These are phyloP conservation scores for Aureobasidium sp. DNA, from an alignment of 2,329 filamentous ascomycete genomes.

Conservation along the genomic window DNA sequence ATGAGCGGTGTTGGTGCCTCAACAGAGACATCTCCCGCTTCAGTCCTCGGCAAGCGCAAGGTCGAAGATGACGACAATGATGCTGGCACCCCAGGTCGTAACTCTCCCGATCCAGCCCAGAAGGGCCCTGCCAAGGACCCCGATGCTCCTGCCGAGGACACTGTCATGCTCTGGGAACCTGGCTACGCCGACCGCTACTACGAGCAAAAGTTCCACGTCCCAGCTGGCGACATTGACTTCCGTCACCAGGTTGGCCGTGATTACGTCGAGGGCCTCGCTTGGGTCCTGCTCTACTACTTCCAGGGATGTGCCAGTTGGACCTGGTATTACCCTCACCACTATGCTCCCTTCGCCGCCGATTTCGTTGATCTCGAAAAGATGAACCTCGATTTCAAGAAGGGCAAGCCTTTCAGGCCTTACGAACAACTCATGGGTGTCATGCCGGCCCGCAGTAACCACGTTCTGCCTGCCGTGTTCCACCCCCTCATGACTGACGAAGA, in stretches of 20 bases:
- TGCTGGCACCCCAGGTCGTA: conserved; percentile 50
- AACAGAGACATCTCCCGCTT: conserved; percentile 32
- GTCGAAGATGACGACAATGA: conserved; percentile 53
- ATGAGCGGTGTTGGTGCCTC: conserved; percentile 16
- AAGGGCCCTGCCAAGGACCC: conserved; percentile 32
- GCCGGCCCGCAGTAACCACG: conserved; percentile 85
- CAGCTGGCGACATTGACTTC: conserved; percentile 74
- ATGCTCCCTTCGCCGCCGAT: conserved; percentile 93
- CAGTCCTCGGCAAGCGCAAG: conserved; percentile 68
- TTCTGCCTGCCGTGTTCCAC: conserved; percentile 82
- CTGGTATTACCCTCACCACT: conserved; percentile 98
- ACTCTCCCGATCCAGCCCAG: conserved; percentile 43
- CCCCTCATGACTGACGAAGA: conserved; percentile 80
- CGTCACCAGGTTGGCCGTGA: conserved; percentile 79
- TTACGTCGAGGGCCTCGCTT: conserved; percentile 92
- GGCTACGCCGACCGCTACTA: conserved; percentile 96
- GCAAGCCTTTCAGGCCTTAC: conserved; percentile 80
- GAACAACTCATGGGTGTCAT: conserved; percentile 98
- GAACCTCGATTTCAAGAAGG: conserved; percentile 74
- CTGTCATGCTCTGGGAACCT: conserved; percentile 86
- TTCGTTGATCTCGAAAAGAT: conserved; percentile 78
- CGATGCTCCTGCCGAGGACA: conserved; percentile 66
- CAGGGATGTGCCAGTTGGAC: conserved; percentile 98
- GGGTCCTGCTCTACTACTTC: conserved; percentile 96
- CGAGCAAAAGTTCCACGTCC: conserved; percentile 87